Percentiles rank a stretch among this genome's conserved stretches.
Conservation (phyloP, 2,329 filamentous ascomycete species). For the Rasamsonia emersonii region DNA sequence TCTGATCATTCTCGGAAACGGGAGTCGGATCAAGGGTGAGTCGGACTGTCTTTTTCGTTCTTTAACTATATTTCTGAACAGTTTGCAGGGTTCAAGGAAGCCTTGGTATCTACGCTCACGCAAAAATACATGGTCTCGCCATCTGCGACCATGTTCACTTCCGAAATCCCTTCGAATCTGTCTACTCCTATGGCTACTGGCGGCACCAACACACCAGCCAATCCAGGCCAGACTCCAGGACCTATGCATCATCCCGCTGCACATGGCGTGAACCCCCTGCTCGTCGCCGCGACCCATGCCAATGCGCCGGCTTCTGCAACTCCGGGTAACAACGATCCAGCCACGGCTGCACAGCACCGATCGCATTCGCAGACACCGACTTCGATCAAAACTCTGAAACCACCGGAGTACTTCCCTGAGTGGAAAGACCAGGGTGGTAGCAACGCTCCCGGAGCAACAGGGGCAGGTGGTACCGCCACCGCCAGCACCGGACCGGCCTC, state of each 20-base stretch:
- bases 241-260: slow-evolving; percentile 48
- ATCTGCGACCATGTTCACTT: slow-evolving; percentile 93
- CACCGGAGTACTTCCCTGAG: slow-evolving; percentile 80
- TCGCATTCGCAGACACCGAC: slow-evolving; percentile 71
- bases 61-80: neutral
- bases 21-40: slow-evolving; percentile 55
- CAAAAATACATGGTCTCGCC: slow-evolving; percentile 85
- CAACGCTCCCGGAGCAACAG: slow-evolving; percentile 24
- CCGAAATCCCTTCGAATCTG: slow-evolving; percentile 87
- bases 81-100: slow-evolving; percentile 70
- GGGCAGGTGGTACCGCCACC: slow-evolving; percentile 10
- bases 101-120: slow-evolving; percentile 69
- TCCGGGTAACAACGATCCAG: slow-evolving; percentile 23
- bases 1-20: slow-evolving; percentile 85
- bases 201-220: slow-evolving; percentile 71
- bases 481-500: slow-evolving; percentile 34
- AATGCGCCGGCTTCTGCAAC: slow-evolving; percentile 32
- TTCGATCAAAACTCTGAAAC: slow-evolving; percentile 66
- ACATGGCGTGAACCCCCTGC: slow-evolving; percentile 72
- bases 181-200: slow-evolving; percentile 86
- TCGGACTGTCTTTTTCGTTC: slow-evolving; percentile 14
- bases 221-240: slow-evolving; percentile 35
- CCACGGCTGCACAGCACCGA: slow-evolving; percentile 37
- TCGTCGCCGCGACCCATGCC: slow-evolving; percentile 70
- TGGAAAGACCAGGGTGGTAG: slow-evolving; percentile 63